A percentile compares a stretch with the other conserved stretches of the same genome.
Evolutionary conservation across 1,284 basidiomycete species (phyloP).

Genomic region (Melampsora larici-populina): DNA sequence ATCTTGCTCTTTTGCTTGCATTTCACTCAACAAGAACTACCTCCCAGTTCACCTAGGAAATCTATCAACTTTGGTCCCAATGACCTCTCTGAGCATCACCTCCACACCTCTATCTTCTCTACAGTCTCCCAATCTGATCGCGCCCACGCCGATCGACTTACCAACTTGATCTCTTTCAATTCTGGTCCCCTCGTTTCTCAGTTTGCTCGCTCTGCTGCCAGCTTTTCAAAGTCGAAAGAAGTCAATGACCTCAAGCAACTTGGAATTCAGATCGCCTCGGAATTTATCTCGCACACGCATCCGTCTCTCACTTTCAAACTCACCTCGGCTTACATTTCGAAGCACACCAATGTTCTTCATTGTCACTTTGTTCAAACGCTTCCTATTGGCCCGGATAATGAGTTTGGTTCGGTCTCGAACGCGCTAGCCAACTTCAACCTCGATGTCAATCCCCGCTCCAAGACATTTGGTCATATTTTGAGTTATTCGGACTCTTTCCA

Average conservation of each 20-base stretch:
- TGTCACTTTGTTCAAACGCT: slow-evolving; percentile 62
- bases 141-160: background rate
- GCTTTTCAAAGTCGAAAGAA: slow-evolving; percentile 10
- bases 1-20: background rate
- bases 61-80: slow-evolving; percentile 48
- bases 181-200: slow-evolving; percentile 4
- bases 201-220: background rate
- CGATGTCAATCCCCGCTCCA: slow-evolving; percentile 58
- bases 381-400: slow-evolving; percentile 15
- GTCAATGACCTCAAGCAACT: slow-evolving; percentile 10
- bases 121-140: background rate
- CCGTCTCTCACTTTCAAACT: slow-evolving; percentile 45
- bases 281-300: slow-evolving; percentile 43
- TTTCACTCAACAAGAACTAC: background rate
- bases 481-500: slow-evolving; percentile 35
- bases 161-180: slow-evolving; percentile 19
- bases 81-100: slow-evolving; percentile 8
- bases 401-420: slow-evolving; percentile 61
- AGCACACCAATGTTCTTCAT: slow-evolving; percentile 47
- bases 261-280: slow-evolving; percentile 11
- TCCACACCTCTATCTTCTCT: slow-evolving; percentile 15
- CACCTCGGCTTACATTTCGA: slow-evolving; percentile 46
- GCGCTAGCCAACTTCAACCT: slow-evolving; percentile 83
- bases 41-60: slow-evolving; percentile 44
- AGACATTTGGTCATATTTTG: slow-evolving; percentile 18